Conservation (phyloP, 2,329 filamentous ascomycete genomes). For the Zelopaecilomyces penicillatus region DNA sequence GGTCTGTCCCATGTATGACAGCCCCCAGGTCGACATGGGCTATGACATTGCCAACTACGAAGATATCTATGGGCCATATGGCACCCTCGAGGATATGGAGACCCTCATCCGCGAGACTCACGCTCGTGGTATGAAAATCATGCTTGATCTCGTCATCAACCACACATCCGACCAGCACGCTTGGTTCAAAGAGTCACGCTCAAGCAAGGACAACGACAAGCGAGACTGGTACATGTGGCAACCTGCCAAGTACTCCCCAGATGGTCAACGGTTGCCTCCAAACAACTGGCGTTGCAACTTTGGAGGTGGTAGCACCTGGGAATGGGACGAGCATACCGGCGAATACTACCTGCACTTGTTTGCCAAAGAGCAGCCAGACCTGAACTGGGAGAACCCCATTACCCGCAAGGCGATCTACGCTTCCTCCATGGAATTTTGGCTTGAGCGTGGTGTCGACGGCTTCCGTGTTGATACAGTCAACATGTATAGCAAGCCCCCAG, state of each 20-base stretch:
- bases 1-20: slow-evolving; percentile 58
- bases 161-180: slow-evolving; percentile 65
- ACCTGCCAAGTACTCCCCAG: slow-evolving; percentile 41
- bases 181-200: slow-evolving; percentile 62
- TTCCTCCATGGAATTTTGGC: slow-evolving; percentile 69
- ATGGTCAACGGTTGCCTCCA: slow-evolving; percentile 58
- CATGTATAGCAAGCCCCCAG: slow-evolving; percentile 57
- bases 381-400: slow-evolving; percentile 74
- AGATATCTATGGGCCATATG: slow-evolving; percentile 55
- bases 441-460: slow-evolving; percentile 62
- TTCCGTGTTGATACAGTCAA: slow-evolving; percentile 72
- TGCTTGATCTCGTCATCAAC: slow-evolving; percentile 71
- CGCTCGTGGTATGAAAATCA: slow-evolving; percentile 56
- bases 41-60: slow-evolving; percentile 65
- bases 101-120: slow-evolving; percentile 51
- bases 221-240: slow-evolving; percentile 61
- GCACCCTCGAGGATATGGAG: slow-evolving; percentile 58
- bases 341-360: slow-evolving; percentile 76
- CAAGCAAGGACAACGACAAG: slow-evolving; percentile 53
- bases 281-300: slow-evolving; percentile 68
- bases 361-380: slow-evolving; percentile 66
- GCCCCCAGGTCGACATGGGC: slow-evolving; percentile 60
- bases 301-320: slow-evolving; percentile 53
- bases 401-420: slow-evolving; percentile 63
- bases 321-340: slow-evolving; percentile 61